Evolutionary conservation across 2,329 filamentous ascomycete genomes (phyloP).

Genomic region (Neonectria sp.): DNA sequence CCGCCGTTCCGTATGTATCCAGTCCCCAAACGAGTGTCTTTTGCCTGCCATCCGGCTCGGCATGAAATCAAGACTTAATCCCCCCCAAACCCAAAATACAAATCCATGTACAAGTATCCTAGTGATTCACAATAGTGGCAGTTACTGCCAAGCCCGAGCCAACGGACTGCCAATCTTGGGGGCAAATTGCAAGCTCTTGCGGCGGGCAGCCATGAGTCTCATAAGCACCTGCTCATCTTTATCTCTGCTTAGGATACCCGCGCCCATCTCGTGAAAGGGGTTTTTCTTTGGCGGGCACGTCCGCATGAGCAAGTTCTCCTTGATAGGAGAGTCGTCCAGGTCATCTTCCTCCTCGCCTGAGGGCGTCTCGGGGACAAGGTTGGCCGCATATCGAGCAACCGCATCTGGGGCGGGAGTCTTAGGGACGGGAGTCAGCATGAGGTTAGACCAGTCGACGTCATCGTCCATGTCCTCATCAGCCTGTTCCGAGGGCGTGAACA

Average conservation of each 20-base stretch:
- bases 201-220: slow-evolving; percentile 78
- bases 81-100: slow-evolving; percentile 32
- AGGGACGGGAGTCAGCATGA: slow-evolving; percentile 69
- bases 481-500: slow-evolving; percentile 66
- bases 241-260: slow-evolving; percentile 62
- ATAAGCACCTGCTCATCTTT: slow-evolving; percentile 72
- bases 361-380: slow-evolving; percentile 63
- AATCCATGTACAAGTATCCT: slow-evolving; percentile 35
- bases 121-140: slow-evolving; percentile 14
- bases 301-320: slow-evolving; percentile 60
- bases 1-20: slow-evolving; percentile 40
- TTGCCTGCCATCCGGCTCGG: slow-evolving; percentile 31
- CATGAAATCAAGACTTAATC: slow-evolving; percentile 36
- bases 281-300: slow-evolving; percentile 70
- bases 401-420: slow-evolving; percentile 72
- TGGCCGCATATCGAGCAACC: slow-evolving; percentile 67
- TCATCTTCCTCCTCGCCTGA: slow-evolving; percentile 53
- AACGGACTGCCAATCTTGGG: slow-evolving; percentile 83
- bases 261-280: slow-evolving; percentile 56
- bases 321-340: slow-evolving; percentile 50
- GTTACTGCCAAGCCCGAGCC: slow-evolving; percentile 67
- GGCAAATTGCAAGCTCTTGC: slow-evolving; percentile 85
- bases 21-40: slow-evolving; percentile 40
- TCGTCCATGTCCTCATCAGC: slow-evolving; percentile 57
- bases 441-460: slow-evolving; percentile 59